A percentile compares a stretch with the other conserved stretches of the same genome.
These are phyloP conservation scores for Spinacia oleracea DNA, from an alignment of 179 eudicot species.

Conservation along the genomic window DNA sequence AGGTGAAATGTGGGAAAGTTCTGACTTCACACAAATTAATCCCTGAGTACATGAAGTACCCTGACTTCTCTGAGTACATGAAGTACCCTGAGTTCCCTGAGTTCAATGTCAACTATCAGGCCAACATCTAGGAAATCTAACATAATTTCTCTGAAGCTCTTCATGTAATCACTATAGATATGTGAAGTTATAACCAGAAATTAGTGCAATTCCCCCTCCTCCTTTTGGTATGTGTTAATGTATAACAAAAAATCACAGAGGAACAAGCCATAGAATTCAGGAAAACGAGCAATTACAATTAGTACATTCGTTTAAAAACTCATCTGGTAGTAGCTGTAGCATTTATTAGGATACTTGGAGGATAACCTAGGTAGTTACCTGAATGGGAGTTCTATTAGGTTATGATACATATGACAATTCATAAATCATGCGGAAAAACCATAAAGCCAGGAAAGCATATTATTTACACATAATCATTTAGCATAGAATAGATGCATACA, in stretches of 20 bases:
- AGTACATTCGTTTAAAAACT: neutral
- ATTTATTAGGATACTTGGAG: neutral
- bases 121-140: constrained; percentile 57
- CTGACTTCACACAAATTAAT: no score
- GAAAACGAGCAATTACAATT: neutral
- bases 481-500: no score
- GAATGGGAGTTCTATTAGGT: constrained; percentile 67
- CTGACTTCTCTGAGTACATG: no score
- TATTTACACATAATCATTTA: no score
- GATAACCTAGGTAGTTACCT: constrained; percentile 43
- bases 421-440: no score
- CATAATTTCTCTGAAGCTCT: constrained; percentile 77
- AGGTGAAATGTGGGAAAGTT: no score
- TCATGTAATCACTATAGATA: constrained; percentile 82
- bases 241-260: neutral
- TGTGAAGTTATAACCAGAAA: constrained; percentile 20
- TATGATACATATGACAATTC: no score
- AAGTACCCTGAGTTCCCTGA: no score
- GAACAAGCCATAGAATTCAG: neutral
- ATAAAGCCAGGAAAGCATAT: no score
- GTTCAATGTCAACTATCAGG: constrained; percentile 62
- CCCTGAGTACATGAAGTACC: no score
- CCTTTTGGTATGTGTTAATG: neutral
- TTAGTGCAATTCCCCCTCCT: neutral
- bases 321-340: neutral